Evolutionary conservation across 192 early-diverging fungal species (phyloP).

Genomic region (Blastocladiella britannica): DNA sequence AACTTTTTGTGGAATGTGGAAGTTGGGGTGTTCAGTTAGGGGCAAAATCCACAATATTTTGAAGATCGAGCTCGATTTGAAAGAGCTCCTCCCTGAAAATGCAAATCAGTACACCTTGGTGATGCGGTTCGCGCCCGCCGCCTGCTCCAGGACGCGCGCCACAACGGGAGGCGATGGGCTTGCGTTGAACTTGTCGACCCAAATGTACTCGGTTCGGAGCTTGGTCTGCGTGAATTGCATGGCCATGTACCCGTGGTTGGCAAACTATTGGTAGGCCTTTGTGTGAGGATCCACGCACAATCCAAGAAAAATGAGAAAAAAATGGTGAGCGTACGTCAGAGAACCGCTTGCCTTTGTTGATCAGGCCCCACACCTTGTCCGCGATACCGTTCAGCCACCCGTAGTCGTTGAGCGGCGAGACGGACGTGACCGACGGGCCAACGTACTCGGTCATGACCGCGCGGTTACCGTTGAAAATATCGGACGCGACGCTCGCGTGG

Average conservation of each 20-base stretch:
- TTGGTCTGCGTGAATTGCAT: slow-evolving; percentile 8
- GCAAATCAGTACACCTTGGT: slow-evolving; percentile 2
- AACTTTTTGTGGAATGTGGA: too few relatives aligned
- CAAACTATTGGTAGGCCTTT: too few relatives aligned
- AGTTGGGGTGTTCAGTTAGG: too few relatives aligned
- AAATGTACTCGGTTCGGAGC: slow-evolving; percentile 12
- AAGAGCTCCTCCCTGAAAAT: too few relatives aligned
- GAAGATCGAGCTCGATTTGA: too few relatives aligned
- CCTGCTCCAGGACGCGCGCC: slow-evolving; percentile 10
- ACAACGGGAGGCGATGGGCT: background rate
- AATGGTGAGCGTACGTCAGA: too few relatives aligned
- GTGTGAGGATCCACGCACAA: too few relatives aligned
- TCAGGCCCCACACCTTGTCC: slow-evolving; percentile 2
- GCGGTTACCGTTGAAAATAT: background rate
- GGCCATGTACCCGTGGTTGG: slow-evolving; percentile 12
- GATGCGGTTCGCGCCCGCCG: slow-evolving; percentile 6
- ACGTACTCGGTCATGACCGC: slow-evolving; percentile 5
- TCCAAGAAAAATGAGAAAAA: too few relatives aligned
- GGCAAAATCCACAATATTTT: too few relatives aligned
- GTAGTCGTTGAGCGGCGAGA: slow-evolving; percentile 3
- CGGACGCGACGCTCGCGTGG: background rate
- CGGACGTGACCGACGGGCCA: slow-evolving; percentile 11
- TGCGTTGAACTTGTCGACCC: background rate
- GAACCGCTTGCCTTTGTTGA: slow-evolving; percentile 9
- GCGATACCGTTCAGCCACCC: slow-evolving; percentile 5